A percentile compares a stretch with the other conserved stretches of the same genome.
phyloP scores from a whole-genome alignment of 2,329 filamentous ascomycete genomes.

The Penicillium oxalicum region DNA sequence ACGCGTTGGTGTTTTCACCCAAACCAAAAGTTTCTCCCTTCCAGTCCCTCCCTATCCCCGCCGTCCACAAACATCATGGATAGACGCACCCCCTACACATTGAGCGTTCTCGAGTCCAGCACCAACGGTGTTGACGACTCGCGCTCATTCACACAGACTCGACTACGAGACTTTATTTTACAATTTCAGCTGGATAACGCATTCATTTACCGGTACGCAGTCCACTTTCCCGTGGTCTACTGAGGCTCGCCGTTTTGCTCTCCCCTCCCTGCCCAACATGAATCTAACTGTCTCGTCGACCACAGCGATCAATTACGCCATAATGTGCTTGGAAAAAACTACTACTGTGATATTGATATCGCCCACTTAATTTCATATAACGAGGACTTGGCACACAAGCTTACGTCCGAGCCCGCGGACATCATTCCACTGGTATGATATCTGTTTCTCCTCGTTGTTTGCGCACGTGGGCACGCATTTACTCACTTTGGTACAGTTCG shows the following conservation, averaged over 20 bases:
- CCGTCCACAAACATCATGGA: slow-evolving; percentile 57
- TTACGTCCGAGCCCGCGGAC: slow-evolving; percentile 84
- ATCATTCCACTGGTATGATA: slow-evolving; percentile 78
- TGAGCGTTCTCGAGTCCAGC: slow-evolving; percentile 69
- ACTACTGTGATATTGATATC: slow-evolving; percentile 93
- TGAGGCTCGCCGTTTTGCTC: neutral
- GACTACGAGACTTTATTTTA: slow-evolving; percentile 84
- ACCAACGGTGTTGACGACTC: slow-evolving; percentile 63
- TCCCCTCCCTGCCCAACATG: neutral
- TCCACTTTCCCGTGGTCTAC: slow-evolving; percentile 1
- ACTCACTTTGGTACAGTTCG: slow-evolving; percentile 59
- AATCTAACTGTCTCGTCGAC: slow-evolving; percentile 1
- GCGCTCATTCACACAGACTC: slow-evolving; percentile 65
- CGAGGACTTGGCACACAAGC: slow-evolving; percentile 83
- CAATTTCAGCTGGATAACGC: slow-evolving; percentile 90
- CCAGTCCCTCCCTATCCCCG: slow-evolving; percentile 13
- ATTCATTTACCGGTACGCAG: slow-evolving; percentile 79
- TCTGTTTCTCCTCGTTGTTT: neutral
- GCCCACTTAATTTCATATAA: slow-evolving; percentile 94
- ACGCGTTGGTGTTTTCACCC: slow-evolving; percentile 29
- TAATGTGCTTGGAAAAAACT: slow-evolving; percentile 89
- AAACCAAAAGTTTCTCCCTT: slow-evolving; percentile 26
- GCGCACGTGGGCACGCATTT: neutral
- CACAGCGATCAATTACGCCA: slow-evolving; percentile 86
- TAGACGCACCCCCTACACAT: slow-evolving; percentile 76